A percentile compares a stretch with the other conserved stretches of the same genome.
phyloP scores from a whole-genome alignment of 257 asterid species.

The Primulina tabacum region DNA sequence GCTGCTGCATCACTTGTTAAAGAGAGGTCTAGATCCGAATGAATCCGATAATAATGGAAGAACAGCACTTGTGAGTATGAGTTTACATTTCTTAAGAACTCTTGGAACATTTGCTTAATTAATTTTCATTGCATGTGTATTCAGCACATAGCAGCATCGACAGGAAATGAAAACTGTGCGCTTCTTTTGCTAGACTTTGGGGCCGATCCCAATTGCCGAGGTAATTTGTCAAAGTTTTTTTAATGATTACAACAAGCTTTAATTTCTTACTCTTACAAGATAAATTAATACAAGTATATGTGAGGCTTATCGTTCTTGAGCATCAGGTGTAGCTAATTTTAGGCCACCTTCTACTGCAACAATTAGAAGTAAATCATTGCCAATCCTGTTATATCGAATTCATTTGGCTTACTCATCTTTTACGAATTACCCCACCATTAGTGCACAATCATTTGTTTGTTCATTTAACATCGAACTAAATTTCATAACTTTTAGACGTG shows the following conservation, averaged over 20 bases:
- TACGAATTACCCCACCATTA: not conserved
- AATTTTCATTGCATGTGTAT: not conserved
- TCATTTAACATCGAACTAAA: not conserved
- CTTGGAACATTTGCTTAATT: constrained; percentile 6
- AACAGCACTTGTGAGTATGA: constrained; percentile 57
- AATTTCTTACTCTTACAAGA: not conserved
- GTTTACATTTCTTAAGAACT: not conserved
- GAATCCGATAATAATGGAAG: constrained; percentile 74
- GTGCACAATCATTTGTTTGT: not conserved
- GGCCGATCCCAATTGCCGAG: constrained; percentile 75
- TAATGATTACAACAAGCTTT: not conserved
- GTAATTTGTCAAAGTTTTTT: constrained; percentile 29
- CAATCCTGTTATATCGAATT: no score
- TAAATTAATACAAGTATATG: not conserved
- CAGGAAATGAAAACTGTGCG: constrained; percentile 66
- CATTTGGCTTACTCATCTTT: no score
- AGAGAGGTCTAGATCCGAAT: constrained; percentile 86
- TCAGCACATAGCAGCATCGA: constrained; percentile 89
- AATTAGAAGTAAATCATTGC: no score
- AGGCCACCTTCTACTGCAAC: no score
- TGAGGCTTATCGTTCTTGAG: not conserved
- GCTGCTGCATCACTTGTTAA: constrained; percentile 74
- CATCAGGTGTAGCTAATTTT: not conserved
- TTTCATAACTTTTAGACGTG: constrained; percentile 5
- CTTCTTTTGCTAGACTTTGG: constrained; percentile 73